These are phyloP conservation scores for Malus orientalis DNA, from an alignment of 306 rosid genomes.

Conservation along the genomic window DNA sequence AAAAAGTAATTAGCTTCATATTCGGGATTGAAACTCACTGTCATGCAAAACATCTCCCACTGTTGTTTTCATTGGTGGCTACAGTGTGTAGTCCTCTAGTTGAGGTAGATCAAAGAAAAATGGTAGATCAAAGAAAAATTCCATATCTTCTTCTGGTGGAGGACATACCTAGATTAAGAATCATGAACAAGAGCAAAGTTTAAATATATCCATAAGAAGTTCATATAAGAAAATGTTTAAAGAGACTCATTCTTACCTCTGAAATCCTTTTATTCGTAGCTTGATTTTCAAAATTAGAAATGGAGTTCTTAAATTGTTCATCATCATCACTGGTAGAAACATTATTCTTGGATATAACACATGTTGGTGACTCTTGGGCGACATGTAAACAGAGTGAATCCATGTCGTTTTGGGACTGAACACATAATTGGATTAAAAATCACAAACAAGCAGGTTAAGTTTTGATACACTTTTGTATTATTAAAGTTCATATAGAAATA, in stretches of 20 bases:
- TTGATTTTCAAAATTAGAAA: not conserved
- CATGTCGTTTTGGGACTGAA: not conserved
- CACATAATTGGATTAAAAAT: conserved; percentile 1
- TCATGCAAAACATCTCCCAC: not conserved
- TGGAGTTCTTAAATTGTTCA: not conserved
- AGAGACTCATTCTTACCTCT: conserved; percentile 30
- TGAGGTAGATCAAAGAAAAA: not conserved
- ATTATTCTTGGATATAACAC: not conserved
- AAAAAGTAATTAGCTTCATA: conserved; percentile 4
- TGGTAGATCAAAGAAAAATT: not conserved
- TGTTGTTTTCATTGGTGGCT: not conserved
- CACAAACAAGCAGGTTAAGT: conserved; percentile 3
- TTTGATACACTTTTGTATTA: not conserved
- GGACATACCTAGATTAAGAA: conserved; percentile 17
- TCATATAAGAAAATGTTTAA: not conserved
- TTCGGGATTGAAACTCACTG: not conserved
- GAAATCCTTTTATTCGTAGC: not conserved
- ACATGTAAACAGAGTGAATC: not conserved
- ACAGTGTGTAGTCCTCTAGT: not conserved
- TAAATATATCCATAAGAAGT: not conserved
- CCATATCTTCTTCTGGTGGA: not conserved
- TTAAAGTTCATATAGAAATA: not conserved
- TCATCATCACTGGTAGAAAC: not conserved
- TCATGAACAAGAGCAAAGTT: conserved; percentile 2
- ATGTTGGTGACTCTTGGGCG: too few relatives aligned